Evolutionary conservation across 2,329 filamentous ascomycete genomes (phyloP).

Genomic region (Sclerotinia subarctica): DNA sequence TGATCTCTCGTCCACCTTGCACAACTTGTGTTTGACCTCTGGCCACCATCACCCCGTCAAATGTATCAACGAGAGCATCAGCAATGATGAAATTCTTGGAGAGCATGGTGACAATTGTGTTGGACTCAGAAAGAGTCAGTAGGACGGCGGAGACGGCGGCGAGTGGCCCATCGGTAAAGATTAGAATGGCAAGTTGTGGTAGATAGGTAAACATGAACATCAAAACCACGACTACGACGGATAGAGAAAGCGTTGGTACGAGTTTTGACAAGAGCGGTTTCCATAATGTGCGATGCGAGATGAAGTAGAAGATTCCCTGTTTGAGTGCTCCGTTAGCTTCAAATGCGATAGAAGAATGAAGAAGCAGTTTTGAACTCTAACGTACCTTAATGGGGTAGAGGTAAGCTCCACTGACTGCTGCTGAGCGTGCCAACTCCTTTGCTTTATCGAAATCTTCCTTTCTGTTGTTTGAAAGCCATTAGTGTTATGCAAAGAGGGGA

Average conservation of each 20-base stretch:
- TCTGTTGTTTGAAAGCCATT: conserved; percentile 39
- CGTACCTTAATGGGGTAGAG: conserved; percentile 75
- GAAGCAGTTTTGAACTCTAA: background rate
- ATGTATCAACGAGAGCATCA: conserved; percentile 82
- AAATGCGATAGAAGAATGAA: conserved; percentile 20
- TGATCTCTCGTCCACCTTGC: conserved; percentile 69
- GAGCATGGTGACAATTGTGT: conserved; percentile 54
- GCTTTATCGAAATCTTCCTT: conserved; percentile 70
- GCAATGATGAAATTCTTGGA: conserved; percentile 72
- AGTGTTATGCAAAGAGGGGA: background rate
- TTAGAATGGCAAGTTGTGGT: conserved; percentile 77
- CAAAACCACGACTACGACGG: conserved; percentile 64
- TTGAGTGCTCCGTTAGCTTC: conserved; percentile 19
- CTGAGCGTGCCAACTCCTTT: conserved; percentile 61
- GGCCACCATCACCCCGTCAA: conserved; percentile 68
- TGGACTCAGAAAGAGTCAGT: conserved; percentile 62
- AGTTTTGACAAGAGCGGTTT: conserved; percentile 55
- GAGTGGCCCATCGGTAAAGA: conserved; percentile 80
- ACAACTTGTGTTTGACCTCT: conserved; percentile 59
- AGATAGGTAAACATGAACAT: conserved; percentile 90
- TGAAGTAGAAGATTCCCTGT: conserved; percentile 59
- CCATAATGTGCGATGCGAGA: conserved; percentile 55
- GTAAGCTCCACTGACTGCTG: conserved; percentile 73
- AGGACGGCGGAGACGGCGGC: conserved; percentile 71
- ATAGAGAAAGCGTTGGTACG: conserved; percentile 64